These are phyloP conservation scores for Boletus reticuloceps DNA, from an alignment of 768 basidiomycete genomes.

Conservation along the genomic window DNA sequence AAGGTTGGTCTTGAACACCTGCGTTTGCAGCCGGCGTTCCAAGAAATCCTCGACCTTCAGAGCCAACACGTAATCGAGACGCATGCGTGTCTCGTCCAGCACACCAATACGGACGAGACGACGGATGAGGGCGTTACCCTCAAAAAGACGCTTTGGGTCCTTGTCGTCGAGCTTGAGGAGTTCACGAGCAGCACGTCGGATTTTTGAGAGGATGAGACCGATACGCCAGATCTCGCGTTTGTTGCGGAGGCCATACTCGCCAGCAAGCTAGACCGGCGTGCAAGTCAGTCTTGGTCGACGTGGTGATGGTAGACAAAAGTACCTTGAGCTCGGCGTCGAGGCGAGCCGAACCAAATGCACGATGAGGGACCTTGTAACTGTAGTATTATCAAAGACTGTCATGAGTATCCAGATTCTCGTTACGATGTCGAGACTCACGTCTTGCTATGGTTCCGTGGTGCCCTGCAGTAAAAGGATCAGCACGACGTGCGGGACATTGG, in stretches of 20 bases:
- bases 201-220: conserved; percentile 96
- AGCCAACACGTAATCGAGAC: conserved; percentile 99
- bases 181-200: conserved; percentile 99
- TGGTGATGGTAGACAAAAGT: conserved; percentile 3
- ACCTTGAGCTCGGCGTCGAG: conserved; percentile 99
- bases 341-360: conserved; percentile 95
- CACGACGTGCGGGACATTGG: neutral
- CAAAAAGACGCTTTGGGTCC: conserved; percentile 99
- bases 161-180: conserved; percentile 99
- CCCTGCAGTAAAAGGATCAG: conserved; percentile 51
- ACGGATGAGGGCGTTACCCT: conserved; percentile 94
- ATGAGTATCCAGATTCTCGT: conserved; percentile 65
- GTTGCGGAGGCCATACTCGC: conserved; percentile 99
- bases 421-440: conserved; percentile 87
- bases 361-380: conserved; percentile 98
- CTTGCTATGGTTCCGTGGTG: conserved; percentile 90
- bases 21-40: conserved; percentile 97
- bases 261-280: conserved; percentile 71
- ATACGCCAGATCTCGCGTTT: conserved; percentile 99
- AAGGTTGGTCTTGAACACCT: conserved; percentile 98
- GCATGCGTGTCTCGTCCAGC: conserved; percentile 98
- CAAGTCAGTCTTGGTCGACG: conserved; percentile 1
- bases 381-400: conserved; percentile 48
- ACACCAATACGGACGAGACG: conserved; percentile 99
- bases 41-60: conserved; percentile 99